These are phyloP conservation scores for Geotrichum australiense DNA, from an alignment of 1,139 yeast species.

Conservation along the genomic window DNA sequence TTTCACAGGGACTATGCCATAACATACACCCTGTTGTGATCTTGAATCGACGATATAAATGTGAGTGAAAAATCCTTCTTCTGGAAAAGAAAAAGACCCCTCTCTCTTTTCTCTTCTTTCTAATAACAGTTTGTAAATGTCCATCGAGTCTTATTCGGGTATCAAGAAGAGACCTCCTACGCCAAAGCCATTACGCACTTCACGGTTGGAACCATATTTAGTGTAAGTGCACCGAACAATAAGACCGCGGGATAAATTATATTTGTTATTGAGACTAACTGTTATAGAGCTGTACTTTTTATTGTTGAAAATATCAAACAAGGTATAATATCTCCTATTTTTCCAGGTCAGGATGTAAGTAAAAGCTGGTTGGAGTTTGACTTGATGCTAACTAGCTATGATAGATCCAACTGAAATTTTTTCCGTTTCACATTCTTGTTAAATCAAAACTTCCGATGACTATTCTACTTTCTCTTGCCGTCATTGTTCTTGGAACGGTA, in stretches of 20 bases:
- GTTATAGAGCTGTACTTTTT: constrained; percentile 6
- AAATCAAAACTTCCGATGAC: neutral
- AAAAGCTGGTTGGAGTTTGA: neutral
- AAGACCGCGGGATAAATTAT: neutral
- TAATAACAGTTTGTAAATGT: constrained; percentile 2
- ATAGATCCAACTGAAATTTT: constrained; percentile 1
- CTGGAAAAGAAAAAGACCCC: neutral
- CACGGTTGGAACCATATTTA: constrained; percentile 13
- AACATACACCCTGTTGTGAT: no score
- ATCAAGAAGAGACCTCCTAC: neutral
- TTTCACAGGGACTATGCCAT: no score
- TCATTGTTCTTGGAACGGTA: constrained; percentile 2
- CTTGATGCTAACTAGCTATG: neutral
- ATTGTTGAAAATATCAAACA: constrained; percentile 6
- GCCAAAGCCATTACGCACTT: constrained; percentile 10
- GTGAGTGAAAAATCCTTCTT: no score
- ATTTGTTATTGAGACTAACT: neutral
- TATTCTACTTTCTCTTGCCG: neutral
- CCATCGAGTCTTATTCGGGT: constrained; percentile 12
- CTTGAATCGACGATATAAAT: no score
- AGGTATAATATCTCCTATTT: neutral
- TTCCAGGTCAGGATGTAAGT: constrained; percentile 1
- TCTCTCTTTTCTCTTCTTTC: neutral
- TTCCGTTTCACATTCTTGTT: neutral
- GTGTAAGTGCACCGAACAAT: constrained; percentile 1